These are phyloP conservation scores for Dissophora ornata DNA, from an alignment of 192 early-diverging fungal genomes.

Conservation along the genomic window DNA sequence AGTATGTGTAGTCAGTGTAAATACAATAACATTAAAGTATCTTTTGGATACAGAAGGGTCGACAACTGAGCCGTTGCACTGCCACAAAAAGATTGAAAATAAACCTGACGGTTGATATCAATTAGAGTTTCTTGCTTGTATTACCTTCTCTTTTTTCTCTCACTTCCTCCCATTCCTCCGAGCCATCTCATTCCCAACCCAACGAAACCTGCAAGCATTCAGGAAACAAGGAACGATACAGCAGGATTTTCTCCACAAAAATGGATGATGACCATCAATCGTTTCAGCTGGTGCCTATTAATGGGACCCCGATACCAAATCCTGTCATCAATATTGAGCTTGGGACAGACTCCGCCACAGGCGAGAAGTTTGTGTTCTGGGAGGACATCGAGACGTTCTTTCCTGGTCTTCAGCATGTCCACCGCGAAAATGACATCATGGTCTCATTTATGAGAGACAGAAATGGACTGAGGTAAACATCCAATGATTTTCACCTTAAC, in stretches of 20 bases:
- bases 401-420: background rate
- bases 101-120: too few relatives aligned
- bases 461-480: constrained; percentile 10
- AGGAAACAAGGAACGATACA: too few relatives aligned
- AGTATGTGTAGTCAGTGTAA: background rate
- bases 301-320: background rate
- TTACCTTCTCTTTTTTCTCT: background rate
- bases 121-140: too few relatives aligned
- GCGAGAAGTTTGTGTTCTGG: constrained; percentile 21
- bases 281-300: background rate
- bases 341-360: background rate
- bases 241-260: background rate
- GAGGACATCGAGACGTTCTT: constrained; percentile 29
- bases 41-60: too few relatives aligned
- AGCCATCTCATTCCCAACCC: too few relatives aligned
- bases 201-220: too few relatives aligned
- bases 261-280: constrained; percentile 13
- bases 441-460: constrained; percentile 14
- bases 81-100: too few relatives aligned
- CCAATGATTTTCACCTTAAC: too few relatives aligned
- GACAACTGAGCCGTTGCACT: too few relatives aligned
- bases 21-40: too few relatives aligned
- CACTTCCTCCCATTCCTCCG: background rate
- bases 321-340: constrained; percentile 12
- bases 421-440: constrained; percentile 6